Conservation (phyloP, 2,329 filamentous ascomycete species). For the Pseudogymnoascus sp. region DNA sequence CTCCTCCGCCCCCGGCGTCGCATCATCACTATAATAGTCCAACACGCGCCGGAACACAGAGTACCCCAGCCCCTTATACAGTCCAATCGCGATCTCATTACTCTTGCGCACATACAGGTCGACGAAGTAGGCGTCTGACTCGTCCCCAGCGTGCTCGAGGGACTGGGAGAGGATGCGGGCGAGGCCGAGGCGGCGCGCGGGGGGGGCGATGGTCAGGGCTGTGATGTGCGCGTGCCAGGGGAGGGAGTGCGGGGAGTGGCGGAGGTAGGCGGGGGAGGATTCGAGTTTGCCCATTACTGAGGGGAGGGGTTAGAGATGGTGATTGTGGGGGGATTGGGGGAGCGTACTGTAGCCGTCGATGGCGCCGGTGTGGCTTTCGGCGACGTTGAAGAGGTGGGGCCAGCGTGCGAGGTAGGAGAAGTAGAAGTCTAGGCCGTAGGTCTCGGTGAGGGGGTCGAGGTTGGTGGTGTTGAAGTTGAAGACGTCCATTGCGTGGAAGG, state of each 20-base stretch:
- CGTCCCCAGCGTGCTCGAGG: slow-evolving; percentile 74
- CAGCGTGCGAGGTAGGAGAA: slow-evolving; percentile 92
- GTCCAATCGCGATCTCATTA: slow-evolving; percentile 76
- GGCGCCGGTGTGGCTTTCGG: slow-evolving; percentile 76
- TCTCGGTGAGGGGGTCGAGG: slow-evolving; percentile 93
- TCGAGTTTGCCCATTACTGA: slow-evolving; percentile 96
- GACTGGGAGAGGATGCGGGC: slow-evolving; percentile 75
- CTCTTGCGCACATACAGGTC: slow-evolving; percentile 88
- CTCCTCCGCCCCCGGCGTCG: slow-evolving; percentile 55
- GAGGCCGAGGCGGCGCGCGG: slow-evolving; percentile 76
- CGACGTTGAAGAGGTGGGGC: slow-evolving; percentile 89
- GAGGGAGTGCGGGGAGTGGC: slow-evolving; percentile 79
- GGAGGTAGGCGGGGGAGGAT: slow-evolving; percentile 67
- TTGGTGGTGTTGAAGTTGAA: slow-evolving; percentile 91
- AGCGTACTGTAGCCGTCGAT: slow-evolving; percentile 86
- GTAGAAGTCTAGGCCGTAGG: slow-evolving; percentile 93
- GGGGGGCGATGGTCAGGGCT: slow-evolving; percentile 82
- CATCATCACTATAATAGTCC: slow-evolving; percentile 87
- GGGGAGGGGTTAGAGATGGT: slow-evolving; percentile 11
- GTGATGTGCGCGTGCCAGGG: slow-evolving; percentile 99
- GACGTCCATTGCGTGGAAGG: slow-evolving; percentile 76
- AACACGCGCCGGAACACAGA: slow-evolving; percentile 82
- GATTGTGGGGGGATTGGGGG: slow-evolving; percentile 1
- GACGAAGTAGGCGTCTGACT: slow-evolving; percentile 84
- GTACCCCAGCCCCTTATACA: slow-evolving; percentile 90